Conservation (phyloP, 2,329 filamentous ascomycete genomes). For the Cladobotryum mycophilum region DNA sequence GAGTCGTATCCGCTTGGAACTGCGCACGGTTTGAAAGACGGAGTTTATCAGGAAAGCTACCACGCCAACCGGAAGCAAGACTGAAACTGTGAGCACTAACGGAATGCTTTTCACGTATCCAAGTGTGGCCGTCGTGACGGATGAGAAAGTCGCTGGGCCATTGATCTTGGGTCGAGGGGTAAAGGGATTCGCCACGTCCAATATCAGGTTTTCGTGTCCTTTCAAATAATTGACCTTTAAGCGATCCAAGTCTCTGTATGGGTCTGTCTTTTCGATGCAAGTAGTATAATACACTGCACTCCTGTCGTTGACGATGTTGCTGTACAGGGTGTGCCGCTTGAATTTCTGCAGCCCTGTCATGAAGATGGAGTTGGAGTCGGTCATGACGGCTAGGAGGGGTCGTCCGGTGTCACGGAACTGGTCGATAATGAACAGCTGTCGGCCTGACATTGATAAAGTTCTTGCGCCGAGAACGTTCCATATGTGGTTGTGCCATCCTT, state of each 20-base stretch:
- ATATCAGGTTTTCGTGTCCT: constrained; percentile 67
- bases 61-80: constrained; percentile 70
- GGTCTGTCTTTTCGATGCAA: constrained; percentile 68
- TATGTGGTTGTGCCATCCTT: constrained; percentile 58
- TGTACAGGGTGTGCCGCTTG: constrained; percentile 69
- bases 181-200: constrained; percentile 62
- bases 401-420: constrained; percentile 75
- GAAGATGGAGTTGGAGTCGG: constrained; percentile 81
- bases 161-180: constrained; percentile 35
- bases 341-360: constrained; percentile 72
- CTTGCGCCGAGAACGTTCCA: constrained; percentile 83
- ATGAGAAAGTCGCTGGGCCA: constrained; percentile 24
- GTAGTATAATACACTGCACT: constrained; percentile 81
- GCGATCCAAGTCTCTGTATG: constrained; percentile 61
- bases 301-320: constrained; percentile 81
- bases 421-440: constrained; percentile 84
- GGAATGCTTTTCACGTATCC: constrained; percentile 49
- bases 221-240: constrained; percentile 67
- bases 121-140: constrained; percentile 25
- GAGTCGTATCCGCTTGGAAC: constrained; percentile 64
- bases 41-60: constrained; percentile 70
- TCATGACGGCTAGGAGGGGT: constrained; percentile 72
- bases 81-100: constrained; percentile 54
- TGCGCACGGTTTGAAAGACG: constrained; percentile 68
- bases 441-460: constrained; percentile 74